Conservation (phyloP, 1,284 basidiomycete species). For the Rhodotorula sp. region DNA sequence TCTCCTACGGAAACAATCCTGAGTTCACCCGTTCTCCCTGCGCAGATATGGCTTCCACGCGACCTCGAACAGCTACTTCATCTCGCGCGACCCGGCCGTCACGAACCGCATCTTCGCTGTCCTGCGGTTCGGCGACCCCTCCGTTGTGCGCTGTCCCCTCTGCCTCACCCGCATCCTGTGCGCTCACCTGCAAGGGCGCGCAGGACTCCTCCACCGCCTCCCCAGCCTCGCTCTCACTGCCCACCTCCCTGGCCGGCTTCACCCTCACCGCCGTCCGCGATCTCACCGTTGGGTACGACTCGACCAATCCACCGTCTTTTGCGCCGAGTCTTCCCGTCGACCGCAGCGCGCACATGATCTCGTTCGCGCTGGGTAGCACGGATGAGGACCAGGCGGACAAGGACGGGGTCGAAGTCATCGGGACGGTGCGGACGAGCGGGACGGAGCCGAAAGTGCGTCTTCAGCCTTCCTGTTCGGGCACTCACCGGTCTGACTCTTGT, state of each 20-base stretch:
- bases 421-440: conserved; percentile 68
- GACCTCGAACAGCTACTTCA: conserved; percentile 75
- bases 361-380: conserved; percentile 56
- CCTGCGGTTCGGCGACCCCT: conserved; percentile 56
- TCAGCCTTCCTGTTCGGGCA: background rate
- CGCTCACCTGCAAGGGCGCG: background rate
- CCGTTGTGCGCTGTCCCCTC: background rate
- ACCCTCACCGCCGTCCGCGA: conserved; percentile 67
- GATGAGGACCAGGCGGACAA: conserved; percentile 41
- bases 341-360: conserved; percentile 75
- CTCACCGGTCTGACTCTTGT: background rate
- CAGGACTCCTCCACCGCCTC: background rate
- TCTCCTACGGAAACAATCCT: background rate
- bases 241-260: conserved; percentile 61
- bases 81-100: conserved; percentile 65
- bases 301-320: conserved; percentile 65
- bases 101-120: conserved; percentile 68
- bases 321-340: conserved; percentile 66
- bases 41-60: conserved; percentile 48
- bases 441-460: conserved; percentile 76
- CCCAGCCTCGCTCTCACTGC: conserved; percentile 52
- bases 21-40: background rate
- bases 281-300: conserved; percentile 65
- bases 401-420: conserved; percentile 60
- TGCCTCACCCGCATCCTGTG: background rate